phyloP scores from a whole-genome alignment of 805 yeast species.

The Saccharomyces cerevisiae region DNA sequence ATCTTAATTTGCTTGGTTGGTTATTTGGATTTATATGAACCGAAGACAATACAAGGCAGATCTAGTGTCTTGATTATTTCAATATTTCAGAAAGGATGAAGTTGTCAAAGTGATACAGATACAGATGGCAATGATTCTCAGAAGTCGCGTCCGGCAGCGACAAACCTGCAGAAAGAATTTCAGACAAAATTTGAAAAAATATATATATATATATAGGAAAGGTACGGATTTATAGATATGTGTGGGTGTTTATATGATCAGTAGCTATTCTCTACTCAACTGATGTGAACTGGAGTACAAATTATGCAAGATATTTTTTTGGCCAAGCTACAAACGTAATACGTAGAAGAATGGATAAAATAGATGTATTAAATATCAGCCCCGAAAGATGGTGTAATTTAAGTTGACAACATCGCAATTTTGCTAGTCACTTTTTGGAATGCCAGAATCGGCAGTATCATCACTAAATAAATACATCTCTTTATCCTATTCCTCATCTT shows the following conservation, averaged over 20 bases:
- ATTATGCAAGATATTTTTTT: no score
- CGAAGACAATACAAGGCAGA: no score
- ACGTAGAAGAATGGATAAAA: background rate
- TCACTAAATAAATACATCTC: conserved; percentile 17
- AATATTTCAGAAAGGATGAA: background rate
- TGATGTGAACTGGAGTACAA: no score
- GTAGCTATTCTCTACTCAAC: no score
- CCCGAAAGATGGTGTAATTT: conserved; percentile 36
- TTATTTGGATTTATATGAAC: background rate
- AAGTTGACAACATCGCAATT: conserved; percentile 32
- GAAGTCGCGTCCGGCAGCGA: background rate
- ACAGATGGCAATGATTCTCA: background rate
- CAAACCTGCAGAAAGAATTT: no score
- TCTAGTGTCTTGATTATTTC: background rate
- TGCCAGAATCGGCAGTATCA: conserved; percentile 30
- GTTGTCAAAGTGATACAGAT: background rate
- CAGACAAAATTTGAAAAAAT: no score
- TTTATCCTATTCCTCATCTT: background rate
- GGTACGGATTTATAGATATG: background rate
- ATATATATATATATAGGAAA: no score
- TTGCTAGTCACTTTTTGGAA: conserved; percentile 31
- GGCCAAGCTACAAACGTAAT: no score
- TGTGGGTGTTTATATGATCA: no score
- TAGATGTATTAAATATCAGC: conserved; percentile 19
- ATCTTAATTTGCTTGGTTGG: conserved; percentile 16